These are phyloP conservation scores for Hygrophoropsis aurantiaca DNA, from an alignment of 768 basidiomycete species.

Conservation along the genomic window DNA sequence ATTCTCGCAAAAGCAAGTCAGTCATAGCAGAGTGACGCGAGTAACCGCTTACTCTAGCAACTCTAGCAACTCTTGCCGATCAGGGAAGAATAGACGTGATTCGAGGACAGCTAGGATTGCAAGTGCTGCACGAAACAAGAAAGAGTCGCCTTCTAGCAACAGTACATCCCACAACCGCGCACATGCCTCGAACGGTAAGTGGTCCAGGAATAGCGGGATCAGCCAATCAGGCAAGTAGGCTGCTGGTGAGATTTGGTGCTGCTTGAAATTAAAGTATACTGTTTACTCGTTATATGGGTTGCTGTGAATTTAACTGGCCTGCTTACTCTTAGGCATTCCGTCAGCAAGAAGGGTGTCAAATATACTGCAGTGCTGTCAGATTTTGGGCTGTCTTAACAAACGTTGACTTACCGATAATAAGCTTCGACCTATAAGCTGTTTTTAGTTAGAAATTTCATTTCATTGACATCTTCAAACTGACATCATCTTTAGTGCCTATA, in stretches of 20 bases:
- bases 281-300: constrained; percentile 2
- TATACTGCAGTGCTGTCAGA: constrained; percentile 51
- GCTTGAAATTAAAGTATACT: constrained; percentile 96
- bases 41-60: constrained; percentile 58
- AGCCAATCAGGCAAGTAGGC: constrained; percentile 87
- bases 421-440: constrained; percentile 68
- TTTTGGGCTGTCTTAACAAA: background rate
- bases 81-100: constrained; percentile 86
- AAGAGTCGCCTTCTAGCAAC: constrained; percentile 86
- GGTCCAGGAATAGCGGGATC: constrained; percentile 75
- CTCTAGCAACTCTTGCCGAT: constrained; percentile 73
- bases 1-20: constrained; percentile 9
- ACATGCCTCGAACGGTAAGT: constrained; percentile 89
- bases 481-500: constrained; percentile 69
- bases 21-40: constrained; percentile 6
- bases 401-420: constrained; percentile 69
- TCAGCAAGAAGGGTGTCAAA: constrained; percentile 92
- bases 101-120: constrained; percentile 82
- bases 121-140: constrained; percentile 83
- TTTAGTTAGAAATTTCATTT: constrained; percentile 27
- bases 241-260: constrained; percentile 84
- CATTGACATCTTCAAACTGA: constrained; percentile 39
- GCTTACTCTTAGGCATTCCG: constrained; percentile 88
- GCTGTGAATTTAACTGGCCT: background rate
- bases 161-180: constrained; percentile 89